Evolutionary conservation across 1,139 yeast species (phyloP), one percentile per base, ranked within the genome.

Genomic region (Debaryomyces robertsiae): DNA sequence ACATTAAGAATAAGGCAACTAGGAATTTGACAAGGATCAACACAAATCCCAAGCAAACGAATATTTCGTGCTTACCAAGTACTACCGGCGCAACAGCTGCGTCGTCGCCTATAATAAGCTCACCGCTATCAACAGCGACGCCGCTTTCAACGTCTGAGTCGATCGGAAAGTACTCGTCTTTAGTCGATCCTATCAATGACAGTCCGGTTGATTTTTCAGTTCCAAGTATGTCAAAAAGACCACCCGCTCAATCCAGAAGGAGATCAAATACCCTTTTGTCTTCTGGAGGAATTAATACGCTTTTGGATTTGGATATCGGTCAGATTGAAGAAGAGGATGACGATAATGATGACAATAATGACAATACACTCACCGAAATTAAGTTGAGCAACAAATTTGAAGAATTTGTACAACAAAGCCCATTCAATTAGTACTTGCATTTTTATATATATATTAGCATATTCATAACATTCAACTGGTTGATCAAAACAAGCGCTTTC

Each of bases 141-240:
- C 70, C 71, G 1, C 52, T 59, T 14, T 57, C 67, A 3, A 58
- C 64, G 9, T 47, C 55, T 19, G 64, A 61, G 30, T 57, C 63
- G 3, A 46, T 54, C 10, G 50, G 55, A 16, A 49, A 46, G 34
- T 30, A 51, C 9, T 48, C 60, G 32, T 55, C 64, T 9, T 53
- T 67, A 18, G 57, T 65, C 36, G 73, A 69, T 48, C 70, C 73
- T 3, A 67, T 69, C 38, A 68, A 67, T 47, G 77, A 69, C 43
- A 52, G 72, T 9, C 75, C 75, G 9, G 73, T 68, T 36, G 76
- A 71, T 44, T 67, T 67, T 41, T 50, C 63, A 3, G 63, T 66
- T 17, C 66, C 69, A 3, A 45, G 51, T 23, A 38, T 49, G 43
- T 30, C 40, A 10, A 15, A 33, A 13, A 22, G 35, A 44, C 31